Percentiles rank a stretch among this genome's conserved stretches.
phyloP scores from a whole-genome alignment of 257 asterid genomes.

The Cynanchum wilfordii region DNA sequence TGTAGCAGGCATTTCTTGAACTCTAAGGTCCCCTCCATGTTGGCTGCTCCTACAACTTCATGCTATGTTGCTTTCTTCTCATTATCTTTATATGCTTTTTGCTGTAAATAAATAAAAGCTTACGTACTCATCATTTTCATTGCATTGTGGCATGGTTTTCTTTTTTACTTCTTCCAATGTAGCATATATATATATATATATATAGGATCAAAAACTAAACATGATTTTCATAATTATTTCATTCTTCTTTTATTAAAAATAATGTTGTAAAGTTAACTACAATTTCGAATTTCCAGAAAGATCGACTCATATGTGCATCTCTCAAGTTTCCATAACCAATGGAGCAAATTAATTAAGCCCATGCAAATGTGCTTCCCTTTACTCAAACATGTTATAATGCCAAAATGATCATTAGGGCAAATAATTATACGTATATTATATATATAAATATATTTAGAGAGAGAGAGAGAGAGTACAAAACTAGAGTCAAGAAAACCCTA shows the following conservation, averaged over 20 bases:
- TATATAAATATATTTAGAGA: too few species aligned
- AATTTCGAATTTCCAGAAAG: neutral
- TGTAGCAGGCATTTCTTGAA: neutral
- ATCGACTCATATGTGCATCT: neutral
- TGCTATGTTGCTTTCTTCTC: neutral
- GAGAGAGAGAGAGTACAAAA: slow-evolving; percentile 33
- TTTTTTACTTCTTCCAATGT: neutral
- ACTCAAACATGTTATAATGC: slow-evolving; percentile 34
- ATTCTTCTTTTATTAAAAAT: too few species aligned
- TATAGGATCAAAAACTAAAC: neutral
- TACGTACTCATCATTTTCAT: neutral
- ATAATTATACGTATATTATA: too few species aligned
- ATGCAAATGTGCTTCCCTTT: slow-evolving; percentile 38
- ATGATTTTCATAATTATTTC: neutral
- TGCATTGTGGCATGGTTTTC: neutral
- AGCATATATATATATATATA: too few species aligned
- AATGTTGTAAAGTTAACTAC: neutral
- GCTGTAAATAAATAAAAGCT: neutral
- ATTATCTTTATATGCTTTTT: neutral
- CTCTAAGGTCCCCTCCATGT: neutral
- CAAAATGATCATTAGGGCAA: slow-evolving; percentile 29
- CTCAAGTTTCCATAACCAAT: neutral
- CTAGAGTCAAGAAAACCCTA: slow-evolving; percentile 12
- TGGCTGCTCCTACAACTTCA: neutral
- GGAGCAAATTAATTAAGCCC: slow-evolving; percentile 19